Base-by-base conservation (phyloP, 192 early-diverging fungal genomes). In the Linderina pennispora region DNA sequence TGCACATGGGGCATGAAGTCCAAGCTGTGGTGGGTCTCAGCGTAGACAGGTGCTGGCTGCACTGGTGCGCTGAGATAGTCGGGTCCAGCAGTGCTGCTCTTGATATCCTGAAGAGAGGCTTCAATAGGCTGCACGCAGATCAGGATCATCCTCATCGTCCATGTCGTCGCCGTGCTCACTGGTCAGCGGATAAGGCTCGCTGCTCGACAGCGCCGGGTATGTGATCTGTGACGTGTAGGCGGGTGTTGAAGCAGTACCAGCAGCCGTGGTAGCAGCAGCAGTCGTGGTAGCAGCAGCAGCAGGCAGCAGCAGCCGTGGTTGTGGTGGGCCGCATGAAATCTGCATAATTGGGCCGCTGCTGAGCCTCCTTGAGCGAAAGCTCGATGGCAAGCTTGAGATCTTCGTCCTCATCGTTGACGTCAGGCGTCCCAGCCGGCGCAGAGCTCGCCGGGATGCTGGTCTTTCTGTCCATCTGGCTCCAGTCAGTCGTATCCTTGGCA, bases 361-460 rank as follows among this genome's bases (percentile, higher is more conserved):
- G 45, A 44, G 77, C 45, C 43, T 74, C 49, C 80, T 90, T 82
- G 17, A 99, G 62, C 0, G 93, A 96, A 9, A 89, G 74, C 43
- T 88, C 91, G 55, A 99, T 99, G 1, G 96, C 96, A 18, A 80
- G 84, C 59, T 84, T 89, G 35, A 99, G 53, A 54, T 99, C 94
- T 18, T 82, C 91, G 45, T 99, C 93, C 13, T 92, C 86, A 4
- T 83, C 74, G n/a, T 68, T 76, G 11, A 69, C 53, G 25, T 47
- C 40, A 33, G 51, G 40, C 8, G 56, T 45, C 36, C 7, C 28
- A 33, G 48, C 3, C 35, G 46, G 20, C 36, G 33, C 20, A 20
- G 43, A 23, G 45, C 33, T 19, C 25, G 40, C 9, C 18, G 54
- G 31, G 23, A 45, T 9, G 26, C 36, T 35, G 36, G 50, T 21